Evolutionary conservation across 495 filamentous ascomycete genomes (phyloP).

Genomic region (Achaetomiella virescens): DNA sequence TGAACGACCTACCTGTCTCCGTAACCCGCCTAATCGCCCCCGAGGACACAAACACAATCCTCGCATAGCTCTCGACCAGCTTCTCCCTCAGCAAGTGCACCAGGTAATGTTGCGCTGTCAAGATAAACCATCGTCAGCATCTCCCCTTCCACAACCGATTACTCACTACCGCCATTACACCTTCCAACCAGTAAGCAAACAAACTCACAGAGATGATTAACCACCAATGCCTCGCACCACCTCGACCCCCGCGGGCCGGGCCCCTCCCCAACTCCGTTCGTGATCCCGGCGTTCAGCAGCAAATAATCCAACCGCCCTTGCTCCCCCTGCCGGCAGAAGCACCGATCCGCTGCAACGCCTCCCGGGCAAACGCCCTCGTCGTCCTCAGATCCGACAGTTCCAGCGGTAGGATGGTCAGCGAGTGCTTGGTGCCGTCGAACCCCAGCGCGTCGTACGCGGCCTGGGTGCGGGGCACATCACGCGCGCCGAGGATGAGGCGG

Average conservation of each 20-base stretch:
- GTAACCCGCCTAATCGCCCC: constrained; percentile 30
- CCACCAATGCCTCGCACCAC: constrained; percentile 36
- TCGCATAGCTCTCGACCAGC: constrained; percentile 30
- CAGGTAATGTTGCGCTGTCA: constrained; percentile 43
- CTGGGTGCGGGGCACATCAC: constrained; percentile 30
- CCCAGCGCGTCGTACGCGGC: constrained; percentile 32
- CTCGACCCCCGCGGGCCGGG: constrained; percentile 24
- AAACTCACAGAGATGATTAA: constrained; percentile 40
- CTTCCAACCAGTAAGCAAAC: not conserved
- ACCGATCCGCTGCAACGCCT: constrained; percentile 33
- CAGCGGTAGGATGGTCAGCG: constrained; percentile 36
- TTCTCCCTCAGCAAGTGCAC: constrained; percentile 35
- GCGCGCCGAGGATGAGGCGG: constrained; percentile 41
- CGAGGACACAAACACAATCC: constrained; percentile 40
- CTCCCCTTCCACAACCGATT: no score
- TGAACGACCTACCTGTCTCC: constrained; percentile 15
- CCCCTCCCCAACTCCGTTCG: constrained; percentile 20
- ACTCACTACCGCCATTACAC: not conserved
- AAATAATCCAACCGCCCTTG: constrained; percentile 33
- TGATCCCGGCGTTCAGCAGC: constrained; percentile 36
- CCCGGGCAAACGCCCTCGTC: constrained; percentile 34
- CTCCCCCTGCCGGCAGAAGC: no score
- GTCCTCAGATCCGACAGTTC: constrained; percentile 34
- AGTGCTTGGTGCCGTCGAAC: constrained; percentile 31
- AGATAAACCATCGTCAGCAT: not conserved